Conservation (phyloP, 2,329 filamentous ascomycete species). For the Penicillium sp. region DNA sequence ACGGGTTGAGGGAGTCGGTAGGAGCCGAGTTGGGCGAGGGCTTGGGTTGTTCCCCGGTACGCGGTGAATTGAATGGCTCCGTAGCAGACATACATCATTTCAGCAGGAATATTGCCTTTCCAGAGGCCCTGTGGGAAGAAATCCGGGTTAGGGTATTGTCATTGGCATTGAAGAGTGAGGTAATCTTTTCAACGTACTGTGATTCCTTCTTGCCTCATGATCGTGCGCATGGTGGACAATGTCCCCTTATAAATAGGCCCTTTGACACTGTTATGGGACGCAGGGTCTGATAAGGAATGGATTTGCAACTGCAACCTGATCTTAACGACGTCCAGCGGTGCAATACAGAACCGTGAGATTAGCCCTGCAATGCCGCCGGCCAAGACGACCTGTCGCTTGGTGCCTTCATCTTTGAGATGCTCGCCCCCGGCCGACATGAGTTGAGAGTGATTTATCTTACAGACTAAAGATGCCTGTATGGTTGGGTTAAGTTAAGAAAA, state of each 20-base stretch:
- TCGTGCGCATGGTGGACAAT: slow-evolving; percentile 70
- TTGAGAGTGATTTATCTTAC: slow-evolving; percentile 27
- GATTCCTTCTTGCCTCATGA: slow-evolving; percentile 76
- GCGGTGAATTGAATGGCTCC: slow-evolving; percentile 84
- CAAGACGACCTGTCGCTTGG: slow-evolving; percentile 62
- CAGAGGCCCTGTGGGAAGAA: slow-evolving; percentile 62
- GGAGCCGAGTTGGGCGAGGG: slow-evolving; percentile 56
- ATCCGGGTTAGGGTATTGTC: not conserved
- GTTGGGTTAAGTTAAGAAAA: not conserved
- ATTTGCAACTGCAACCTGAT: slow-evolving; percentile 94
- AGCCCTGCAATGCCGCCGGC: slow-evolving; percentile 75
- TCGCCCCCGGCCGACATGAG: slow-evolving; percentile 64
- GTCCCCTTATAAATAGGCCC: slow-evolving; percentile 67
- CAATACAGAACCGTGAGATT: slow-evolving; percentile 90
- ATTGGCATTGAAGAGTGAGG: not conserved
- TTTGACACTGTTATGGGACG: slow-evolving; percentile 52
- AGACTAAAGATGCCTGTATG: not conserved
- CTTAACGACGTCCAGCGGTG: slow-evolving; percentile 95
- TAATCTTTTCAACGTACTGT: slow-evolving; percentile 47
- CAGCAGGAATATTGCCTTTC: slow-evolving; percentile 97
- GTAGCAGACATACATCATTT: slow-evolving; percentile 91
- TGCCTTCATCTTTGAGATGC: slow-evolving; percentile 71
- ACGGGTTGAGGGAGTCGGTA: slow-evolving; percentile 61
- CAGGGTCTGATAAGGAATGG: slow-evolving; percentile 75
- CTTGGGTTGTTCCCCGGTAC: slow-evolving; percentile 72